These are phyloP conservation scores for Cryptococcus sp. DNA, from an alignment of 1,284 basidiomycete genomes.

Conservation along the genomic window DNA sequence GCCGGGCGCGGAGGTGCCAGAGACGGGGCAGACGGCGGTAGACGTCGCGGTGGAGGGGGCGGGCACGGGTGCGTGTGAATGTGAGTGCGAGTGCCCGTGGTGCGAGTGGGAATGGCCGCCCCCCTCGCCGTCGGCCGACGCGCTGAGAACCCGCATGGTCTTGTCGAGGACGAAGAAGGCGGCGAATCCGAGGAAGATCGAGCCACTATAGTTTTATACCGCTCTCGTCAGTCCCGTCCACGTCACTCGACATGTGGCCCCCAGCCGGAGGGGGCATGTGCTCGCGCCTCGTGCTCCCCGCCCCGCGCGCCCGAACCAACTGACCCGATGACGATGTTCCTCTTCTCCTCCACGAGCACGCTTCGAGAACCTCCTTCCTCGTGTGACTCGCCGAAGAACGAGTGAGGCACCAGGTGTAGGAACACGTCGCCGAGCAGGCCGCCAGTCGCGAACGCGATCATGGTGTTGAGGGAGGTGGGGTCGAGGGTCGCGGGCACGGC, in stretches of 20 bases:
- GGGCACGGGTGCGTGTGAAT: conserved; percentile 26
- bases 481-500: conserved; percentile 83
- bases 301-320: conserved; percentile 3
- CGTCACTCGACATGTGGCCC: too few species aligned
- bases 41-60: conserved; percentile 20
- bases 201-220: conserved; percentile 55
- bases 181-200: conserved; percentile 78
- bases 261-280: too few species aligned
- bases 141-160: conserved; percentile 67
- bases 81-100: conserved; percentile 47
- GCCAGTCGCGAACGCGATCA: conserved; percentile 67
- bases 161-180: conserved; percentile 89
- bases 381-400: conserved; percentile 81
- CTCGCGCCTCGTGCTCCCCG: too few species aligned
- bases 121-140: conserved; percentile 50
- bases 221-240: background rate
- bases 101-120: conserved; percentile 59
- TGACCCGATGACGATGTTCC: conserved; percentile 79
- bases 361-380: conserved; percentile 59
- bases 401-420: conserved; percentile 80
- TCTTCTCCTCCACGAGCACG: conserved; percentile 79
- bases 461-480: conserved; percentile 76
- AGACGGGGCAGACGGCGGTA: background rate
- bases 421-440: conserved; percentile 86
- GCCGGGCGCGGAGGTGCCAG: conserved; percentile 23